Conservation (phyloP, 306 rosid species). For the Erythrophleum fordii region DNA sequence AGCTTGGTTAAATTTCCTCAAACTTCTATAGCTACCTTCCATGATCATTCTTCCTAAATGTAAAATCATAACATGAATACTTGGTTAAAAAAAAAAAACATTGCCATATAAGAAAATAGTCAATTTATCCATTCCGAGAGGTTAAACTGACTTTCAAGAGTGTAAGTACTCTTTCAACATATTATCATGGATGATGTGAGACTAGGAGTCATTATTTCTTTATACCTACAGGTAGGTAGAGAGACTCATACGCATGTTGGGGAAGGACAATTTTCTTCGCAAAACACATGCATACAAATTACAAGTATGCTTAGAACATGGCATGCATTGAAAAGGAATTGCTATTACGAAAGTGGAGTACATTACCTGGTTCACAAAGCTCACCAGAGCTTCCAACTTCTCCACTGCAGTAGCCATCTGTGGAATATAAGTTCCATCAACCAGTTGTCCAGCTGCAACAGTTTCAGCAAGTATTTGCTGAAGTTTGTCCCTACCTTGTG, state of each 20-base stretch:
- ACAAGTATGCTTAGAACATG: not conserved
- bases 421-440: slow-evolving; percentile 57
- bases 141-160: not conserved
- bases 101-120: not conserved
- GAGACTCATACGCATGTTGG: not conserved
- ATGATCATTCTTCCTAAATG: not conserved
- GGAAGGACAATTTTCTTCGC: not conserved
- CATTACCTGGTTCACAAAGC: slow-evolving; percentile 81
- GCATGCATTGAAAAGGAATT: not conserved
- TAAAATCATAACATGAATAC: not conserved
- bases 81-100: not conserved
- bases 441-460: slow-evolving; percentile 59
- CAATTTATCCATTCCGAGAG: not conserved
- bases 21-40: not conserved
- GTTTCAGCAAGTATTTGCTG: slow-evolving; percentile 63
- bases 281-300: not conserved
- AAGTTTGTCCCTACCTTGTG: slow-evolving; percentile 89
- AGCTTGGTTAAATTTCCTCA: slow-evolving; percentile 10
- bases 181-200: not conserved
- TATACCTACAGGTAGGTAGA: not conserved
- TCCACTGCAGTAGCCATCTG: slow-evolving; percentile 75
- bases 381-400: slow-evolving; percentile 69
- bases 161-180: not conserved
- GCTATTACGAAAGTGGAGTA: slow-evolving; percentile 10
- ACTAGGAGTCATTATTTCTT: not conserved